A percentile compares a stretch with the other conserved stretches of the same genome.
Conservation (phyloP, 2,329 filamentous ascomycete genomes). For the Trichoderma harzianum region DNA sequence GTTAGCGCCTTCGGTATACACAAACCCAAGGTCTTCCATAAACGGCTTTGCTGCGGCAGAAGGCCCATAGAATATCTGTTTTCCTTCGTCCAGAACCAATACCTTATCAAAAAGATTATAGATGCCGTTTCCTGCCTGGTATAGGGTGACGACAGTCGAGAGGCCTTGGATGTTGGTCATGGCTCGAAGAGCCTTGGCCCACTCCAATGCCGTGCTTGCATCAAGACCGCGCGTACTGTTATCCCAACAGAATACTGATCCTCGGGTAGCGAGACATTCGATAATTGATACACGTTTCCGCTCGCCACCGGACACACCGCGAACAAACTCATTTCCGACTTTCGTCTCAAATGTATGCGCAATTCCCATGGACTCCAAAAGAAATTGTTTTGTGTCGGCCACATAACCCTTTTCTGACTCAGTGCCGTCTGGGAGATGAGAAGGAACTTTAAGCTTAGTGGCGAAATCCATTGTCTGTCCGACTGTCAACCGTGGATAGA, state of each 20-base stretch:
- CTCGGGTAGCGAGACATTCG: constrained; percentile 57
- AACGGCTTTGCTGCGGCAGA: constrained; percentile 57
- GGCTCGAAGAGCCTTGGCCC: constrained; percentile 56
- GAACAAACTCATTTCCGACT: constrained; percentile 63
- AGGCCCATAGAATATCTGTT: constrained; percentile 63
- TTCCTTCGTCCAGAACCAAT: constrained; percentile 62
- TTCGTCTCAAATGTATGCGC: constrained; percentile 61
- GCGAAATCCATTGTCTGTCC: constrained; percentile 70
- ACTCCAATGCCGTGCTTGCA: constrained; percentile 56
- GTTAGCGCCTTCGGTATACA: constrained; percentile 60
- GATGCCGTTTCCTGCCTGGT: constrained; percentile 68
- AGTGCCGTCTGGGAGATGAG: constrained; percentile 42
- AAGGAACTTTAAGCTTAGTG: constrained; percentile 55
- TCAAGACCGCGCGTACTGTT: constrained; percentile 65
- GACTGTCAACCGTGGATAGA: constrained; percentile 68
- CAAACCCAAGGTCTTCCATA: constrained; percentile 62
- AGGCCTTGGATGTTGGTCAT: constrained; percentile 61
- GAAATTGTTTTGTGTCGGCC: constrained; percentile 39
- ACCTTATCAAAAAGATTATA: constrained; percentile 70
- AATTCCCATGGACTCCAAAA: constrained; percentile 56
- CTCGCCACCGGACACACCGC: constrained; percentile 68
- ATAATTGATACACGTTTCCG: constrained; percentile 67
- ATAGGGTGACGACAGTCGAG: constrained; percentile 60
- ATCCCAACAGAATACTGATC: constrained; percentile 63
- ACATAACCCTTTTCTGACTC: constrained; percentile 44